Conservation (phyloP, 176 grass and related monocot genomes). For the Musa acuminata region DNA sequence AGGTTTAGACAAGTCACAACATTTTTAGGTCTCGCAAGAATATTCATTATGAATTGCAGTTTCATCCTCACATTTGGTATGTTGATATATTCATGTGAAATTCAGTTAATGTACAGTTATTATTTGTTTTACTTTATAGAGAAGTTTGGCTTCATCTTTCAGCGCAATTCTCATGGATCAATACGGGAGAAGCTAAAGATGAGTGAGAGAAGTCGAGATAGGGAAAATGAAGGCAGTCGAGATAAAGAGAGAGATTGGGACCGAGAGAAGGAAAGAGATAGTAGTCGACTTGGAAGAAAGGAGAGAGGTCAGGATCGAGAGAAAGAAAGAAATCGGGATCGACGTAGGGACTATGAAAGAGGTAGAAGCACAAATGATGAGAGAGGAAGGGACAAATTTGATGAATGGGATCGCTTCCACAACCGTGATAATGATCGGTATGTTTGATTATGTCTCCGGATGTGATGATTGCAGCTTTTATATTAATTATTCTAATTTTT, state of each 20-base stretch:
- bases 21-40: not conserved
- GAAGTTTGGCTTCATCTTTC: not conserved
- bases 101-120: not conserved
- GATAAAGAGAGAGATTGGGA: constrained; percentile 8
- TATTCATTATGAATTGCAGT: not conserved
- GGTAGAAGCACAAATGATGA: constrained; percentile 12
- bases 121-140: not conserved
- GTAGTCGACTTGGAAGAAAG: not conserved
- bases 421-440: constrained; percentile 15
- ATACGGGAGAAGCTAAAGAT: not conserved
- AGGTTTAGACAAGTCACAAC: no score
- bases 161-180: not conserved
- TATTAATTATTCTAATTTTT: not conserved
- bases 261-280: constrained; percentile 14
- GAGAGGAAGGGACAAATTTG: constrained; percentile 4
- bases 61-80: not conserved
- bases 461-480: not conserved
- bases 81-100: not conserved
- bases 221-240: not conserved
- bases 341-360: constrained; percentile 12
- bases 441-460: not conserved
- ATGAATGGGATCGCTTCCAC: not conserved
- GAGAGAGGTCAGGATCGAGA: not conserved
- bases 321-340: constrained; percentile 10
- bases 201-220: constrained; percentile 10